These are phyloP conservation scores for Dactylellina drechsleri DNA, from an alignment of 2,329 filamentous ascomycete species.

Conservation along the genomic window DNA sequence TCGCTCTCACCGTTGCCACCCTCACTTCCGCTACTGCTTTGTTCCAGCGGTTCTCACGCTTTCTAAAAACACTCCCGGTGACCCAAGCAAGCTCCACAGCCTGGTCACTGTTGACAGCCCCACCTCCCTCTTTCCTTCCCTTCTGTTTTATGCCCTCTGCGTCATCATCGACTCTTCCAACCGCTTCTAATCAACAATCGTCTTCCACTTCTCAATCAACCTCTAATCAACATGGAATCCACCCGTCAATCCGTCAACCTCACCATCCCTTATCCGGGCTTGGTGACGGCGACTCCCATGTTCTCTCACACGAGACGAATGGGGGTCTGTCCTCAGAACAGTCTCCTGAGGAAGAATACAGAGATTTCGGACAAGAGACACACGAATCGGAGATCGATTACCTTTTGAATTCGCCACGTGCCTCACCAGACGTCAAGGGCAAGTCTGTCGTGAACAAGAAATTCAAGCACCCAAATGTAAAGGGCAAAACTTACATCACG, in stretches of 20 bases:
- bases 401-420: conserved; percentile 35
- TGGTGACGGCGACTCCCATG: conserved; percentile 23
- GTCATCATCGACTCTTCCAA: conserved; percentile 31
- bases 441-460: conserved; percentile 36
- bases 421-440: conserved; percentile 26
- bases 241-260: conserved; percentile 22
- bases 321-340: not conserved
- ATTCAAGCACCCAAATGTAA: conserved; percentile 32
- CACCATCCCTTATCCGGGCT: conserved; percentile 31
- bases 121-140: conserved; percentile 14
- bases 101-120: conserved; percentile 43
- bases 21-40: not conserved
- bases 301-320: not conserved
- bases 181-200: conserved; percentile 8
- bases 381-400: conserved; percentile 11
- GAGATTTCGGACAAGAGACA: conserved; percentile 4
- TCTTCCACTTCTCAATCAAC: conserved; percentile 20
- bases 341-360: not conserved
- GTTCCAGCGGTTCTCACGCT: conserved; percentile 4
- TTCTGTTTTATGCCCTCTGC: conserved; percentile 55
- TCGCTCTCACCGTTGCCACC: conserved; percentile 2
- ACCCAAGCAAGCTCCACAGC: conserved; percentile 49
- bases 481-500: conserved; percentile 44
- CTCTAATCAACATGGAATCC: conserved; percentile 46
- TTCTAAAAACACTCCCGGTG: conserved; percentile 23